A percentile compares a stretch with the other conserved stretches of the same genome.
Conservation (phyloP, 2,329 filamentous ascomycete species). For the Botrytis galanthina region DNA sequence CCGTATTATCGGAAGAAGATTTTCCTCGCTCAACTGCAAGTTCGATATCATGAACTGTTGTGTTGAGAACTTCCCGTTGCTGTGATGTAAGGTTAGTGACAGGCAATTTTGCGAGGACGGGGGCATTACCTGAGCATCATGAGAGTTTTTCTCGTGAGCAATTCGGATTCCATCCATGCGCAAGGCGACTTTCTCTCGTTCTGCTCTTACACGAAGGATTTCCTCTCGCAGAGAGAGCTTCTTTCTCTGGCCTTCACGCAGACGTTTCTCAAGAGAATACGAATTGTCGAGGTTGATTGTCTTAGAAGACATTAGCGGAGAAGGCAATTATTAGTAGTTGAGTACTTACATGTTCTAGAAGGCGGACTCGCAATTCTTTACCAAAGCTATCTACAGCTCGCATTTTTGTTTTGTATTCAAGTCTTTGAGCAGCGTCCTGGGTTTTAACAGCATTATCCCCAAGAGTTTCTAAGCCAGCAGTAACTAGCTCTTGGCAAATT, state of each 20-base stretch:
- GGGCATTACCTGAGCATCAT: slow-evolving; percentile 48
- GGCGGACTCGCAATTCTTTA: slow-evolving; percentile 53
- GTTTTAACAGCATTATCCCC: slow-evolving; percentile 45
- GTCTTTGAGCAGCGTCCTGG: slow-evolving; percentile 47
- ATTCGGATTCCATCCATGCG: slow-evolving; percentile 62
- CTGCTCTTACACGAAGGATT: slow-evolving; percentile 56
- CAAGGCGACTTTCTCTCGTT: slow-evolving; percentile 60
- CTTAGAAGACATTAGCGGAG: slow-evolving; percentile 38
- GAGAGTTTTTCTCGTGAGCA: slow-evolving; percentile 55
- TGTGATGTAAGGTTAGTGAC: slow-evolving; percentile 33
- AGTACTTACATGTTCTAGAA: slow-evolving; percentile 57
- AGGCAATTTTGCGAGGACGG: neutral
- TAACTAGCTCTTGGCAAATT: slow-evolving; percentile 59
- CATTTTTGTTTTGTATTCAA: slow-evolving; percentile 55
- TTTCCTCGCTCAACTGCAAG: slow-evolving; percentile 52
- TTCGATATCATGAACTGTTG: slow-evolving; percentile 61
- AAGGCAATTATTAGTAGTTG: neutral
- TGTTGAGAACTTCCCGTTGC: slow-evolving; percentile 52
- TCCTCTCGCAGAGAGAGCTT: slow-evolving; percentile 56
- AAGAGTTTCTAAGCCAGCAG: slow-evolving; percentile 49
- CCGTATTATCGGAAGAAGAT: slow-evolving; percentile 48
- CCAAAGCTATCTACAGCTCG: slow-evolving; percentile 57
- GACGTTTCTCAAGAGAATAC: slow-evolving; percentile 55
- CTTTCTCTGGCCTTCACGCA: slow-evolving; percentile 56
- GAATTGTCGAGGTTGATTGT: slow-evolving; percentile 60